These are phyloP conservation scores for Pestalotiopsis sp. DNA, from an alignment of 2,329 filamentous ascomycete genomes.

Conservation along the genomic window DNA sequence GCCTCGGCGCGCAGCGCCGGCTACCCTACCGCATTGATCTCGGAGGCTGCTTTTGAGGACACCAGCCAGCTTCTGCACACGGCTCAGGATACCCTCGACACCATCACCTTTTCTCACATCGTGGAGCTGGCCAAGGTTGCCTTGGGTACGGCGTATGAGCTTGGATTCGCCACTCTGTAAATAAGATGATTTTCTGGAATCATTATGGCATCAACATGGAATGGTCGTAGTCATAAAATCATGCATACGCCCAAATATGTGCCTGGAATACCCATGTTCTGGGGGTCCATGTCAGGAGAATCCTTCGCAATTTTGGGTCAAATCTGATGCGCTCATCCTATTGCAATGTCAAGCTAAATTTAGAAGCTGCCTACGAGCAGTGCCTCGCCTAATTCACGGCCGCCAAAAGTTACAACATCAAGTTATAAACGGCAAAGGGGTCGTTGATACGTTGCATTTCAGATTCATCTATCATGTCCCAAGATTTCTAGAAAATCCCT, in stretches of 20 bases:
- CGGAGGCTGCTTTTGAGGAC: constrained; percentile 61
- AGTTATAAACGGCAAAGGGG: too few species aligned
- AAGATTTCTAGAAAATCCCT: too few species aligned
- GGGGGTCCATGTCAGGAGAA: too few species aligned
- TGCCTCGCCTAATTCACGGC: too few species aligned
- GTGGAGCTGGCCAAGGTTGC: constrained; percentile 62
- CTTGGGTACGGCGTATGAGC: constrained; percentile 49
- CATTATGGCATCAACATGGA: not conserved
- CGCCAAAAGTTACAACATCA: too few species aligned
- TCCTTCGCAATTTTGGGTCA: too few species aligned
- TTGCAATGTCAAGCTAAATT: too few species aligned
- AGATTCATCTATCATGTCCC: too few species aligned
- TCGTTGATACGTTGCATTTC: too few species aligned
- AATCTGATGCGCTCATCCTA: too few species aligned
- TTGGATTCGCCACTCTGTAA: constrained; percentile 33
- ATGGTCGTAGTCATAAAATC: not conserved
- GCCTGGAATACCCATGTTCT: too few species aligned
- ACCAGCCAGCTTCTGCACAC: constrained; percentile 74
- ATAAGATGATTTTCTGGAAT: not conserved
- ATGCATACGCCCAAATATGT: not conserved
- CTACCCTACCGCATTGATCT: constrained; percentile 67
- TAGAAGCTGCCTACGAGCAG: too few species aligned
- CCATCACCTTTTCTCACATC: constrained; percentile 68
- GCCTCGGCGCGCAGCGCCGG: constrained; percentile 68
- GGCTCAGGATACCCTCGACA: constrained; percentile 71